Evolutionary conservation across 345 rosid genomes (phyloP).

Genomic region (Corymbia maculata): DNA sequence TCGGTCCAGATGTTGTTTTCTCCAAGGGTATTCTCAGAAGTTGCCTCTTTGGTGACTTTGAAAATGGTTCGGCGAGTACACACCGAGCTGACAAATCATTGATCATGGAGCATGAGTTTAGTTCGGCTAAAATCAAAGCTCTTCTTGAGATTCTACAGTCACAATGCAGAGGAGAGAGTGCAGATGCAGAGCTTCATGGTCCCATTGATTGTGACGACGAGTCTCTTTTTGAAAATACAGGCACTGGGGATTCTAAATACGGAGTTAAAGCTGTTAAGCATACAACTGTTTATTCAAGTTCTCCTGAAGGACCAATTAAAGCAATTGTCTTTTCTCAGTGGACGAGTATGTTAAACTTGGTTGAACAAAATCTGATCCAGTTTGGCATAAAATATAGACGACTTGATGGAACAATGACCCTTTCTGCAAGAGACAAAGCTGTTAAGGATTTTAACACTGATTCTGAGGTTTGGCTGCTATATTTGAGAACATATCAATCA

Average conservation of each 20-base stretch:
- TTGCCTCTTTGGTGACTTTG: conserved; percentile 30
- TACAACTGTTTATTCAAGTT: conserved; percentile 20
- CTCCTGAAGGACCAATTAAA: conserved; percentile 44
- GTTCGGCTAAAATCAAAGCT: conserved; percentile 73
- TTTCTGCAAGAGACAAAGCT: conserved; percentile 69
- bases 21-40: conserved; percentile 61
- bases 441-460: conserved; percentile 75
- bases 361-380: conserved; percentile 45
- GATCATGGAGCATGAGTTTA: conserved; percentile 39
- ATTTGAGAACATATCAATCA: neutral
- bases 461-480: conserved; percentile 46
- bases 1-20: conserved; percentile 67
- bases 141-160: conserved; percentile 58
- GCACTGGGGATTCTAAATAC: conserved; percentile 1
- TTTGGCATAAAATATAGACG: conserved; percentile 56
- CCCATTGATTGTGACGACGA: conserved; percentile 12
- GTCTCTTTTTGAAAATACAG: conserved; percentile 7
- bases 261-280: conserved; percentile 23
- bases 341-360: conserved; percentile 87
- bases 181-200: conserved; percentile 17
- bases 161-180: conserved; percentile 19
- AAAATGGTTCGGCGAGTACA: conserved; percentile 22
- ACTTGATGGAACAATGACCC: conserved; percentile 86
- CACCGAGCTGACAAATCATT: conserved; percentile 22
- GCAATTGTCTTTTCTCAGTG: conserved; percentile 89